Percentiles rank a stretch among this genome's conserved stretches.
Conservation (phyloP, 2,329 filamentous ascomycete genomes). For the Xylaria sp. region DNA sequence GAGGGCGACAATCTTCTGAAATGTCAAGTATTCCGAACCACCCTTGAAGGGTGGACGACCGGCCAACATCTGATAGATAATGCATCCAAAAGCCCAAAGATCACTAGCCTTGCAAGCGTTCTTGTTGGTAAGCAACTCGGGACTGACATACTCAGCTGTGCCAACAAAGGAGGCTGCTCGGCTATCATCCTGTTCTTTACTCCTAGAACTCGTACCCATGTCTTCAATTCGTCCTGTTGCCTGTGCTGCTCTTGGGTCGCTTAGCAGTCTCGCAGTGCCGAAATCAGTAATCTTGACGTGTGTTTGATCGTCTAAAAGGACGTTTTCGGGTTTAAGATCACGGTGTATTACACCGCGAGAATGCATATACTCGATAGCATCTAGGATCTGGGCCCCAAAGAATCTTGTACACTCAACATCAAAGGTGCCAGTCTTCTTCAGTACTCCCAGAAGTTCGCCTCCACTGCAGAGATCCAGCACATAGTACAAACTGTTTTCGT, state of each 20-base stretch:
- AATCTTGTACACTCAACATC: slow-evolving; percentile 94
- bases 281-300: slow-evolving; percentile 99
- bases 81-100: slow-evolving; percentile 98
- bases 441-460: slow-evolving; percentile 87
- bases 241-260: slow-evolving; percentile 62
- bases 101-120: slow-evolving; percentile 98
- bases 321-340: slow-evolving; percentile 96
- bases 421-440: slow-evolving; percentile 95
- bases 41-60: slow-evolving; percentile 98
- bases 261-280: slow-evolving; percentile 94
- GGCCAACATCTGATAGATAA: slow-evolving; percentile 94
- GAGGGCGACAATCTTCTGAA: slow-evolving; percentile 95
- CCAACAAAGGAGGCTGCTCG: slow-evolving; percentile 95
- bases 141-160: slow-evolving; percentile 97
- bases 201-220: slow-evolving; percentile 51
- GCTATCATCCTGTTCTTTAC: slow-evolving; percentile 66
- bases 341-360: slow-evolving; percentile 94
- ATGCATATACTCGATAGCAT: slow-evolving; percentile 98
- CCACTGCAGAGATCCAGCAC: slow-evolving; percentile 93
- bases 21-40: slow-evolving; percentile 93
- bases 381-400: slow-evolving; percentile 94
- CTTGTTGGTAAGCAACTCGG: slow-evolving; percentile 95
- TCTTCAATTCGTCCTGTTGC: slow-evolving; percentile 51
- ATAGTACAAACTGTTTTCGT: slow-evolving; percentile 95
- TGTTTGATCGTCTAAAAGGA: slow-evolving; percentile 93